Evolutionary conservation across 768 basidiomycete genomes (phyloP).

Genomic region (Cystobasidium onofrii): DNA sequence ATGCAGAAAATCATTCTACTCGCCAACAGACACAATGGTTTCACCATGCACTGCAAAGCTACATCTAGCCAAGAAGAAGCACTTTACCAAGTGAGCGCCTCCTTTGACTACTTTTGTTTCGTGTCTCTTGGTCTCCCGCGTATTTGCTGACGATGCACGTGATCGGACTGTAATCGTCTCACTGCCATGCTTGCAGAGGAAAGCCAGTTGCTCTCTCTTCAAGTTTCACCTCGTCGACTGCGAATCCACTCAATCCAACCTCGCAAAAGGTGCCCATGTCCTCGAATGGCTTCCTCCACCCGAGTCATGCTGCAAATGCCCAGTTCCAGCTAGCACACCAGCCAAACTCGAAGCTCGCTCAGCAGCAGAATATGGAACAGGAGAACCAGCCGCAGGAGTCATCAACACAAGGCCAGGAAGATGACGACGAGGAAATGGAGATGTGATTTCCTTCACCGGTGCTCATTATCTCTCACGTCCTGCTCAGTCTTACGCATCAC

Average conservation of each 20-base stretch:
- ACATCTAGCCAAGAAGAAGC: constrained; percentile 81
- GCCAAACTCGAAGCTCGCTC: not conserved
- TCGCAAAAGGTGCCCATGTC: constrained; percentile 6
- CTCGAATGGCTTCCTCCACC: constrained; percentile 22
- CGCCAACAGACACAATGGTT: constrained; percentile 90
- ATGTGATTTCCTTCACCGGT: not conserved
- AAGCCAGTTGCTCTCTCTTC: constrained; percentile 42
- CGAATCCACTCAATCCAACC: constrained; percentile 10
- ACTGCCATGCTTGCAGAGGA: constrained; percentile 35
- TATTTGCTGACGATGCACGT: not conserved
- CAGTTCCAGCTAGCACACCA: constrained; percentile 26
- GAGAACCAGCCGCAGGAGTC: not conserved
- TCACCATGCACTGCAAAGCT: constrained; percentile 90
- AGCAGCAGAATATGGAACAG: constrained; percentile 1
- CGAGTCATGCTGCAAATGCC: constrained; percentile 16
- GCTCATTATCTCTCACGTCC: not conserved
- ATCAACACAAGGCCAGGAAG: not conserved
- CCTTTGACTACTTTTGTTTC: not conserved
- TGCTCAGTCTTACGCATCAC: not conserved
- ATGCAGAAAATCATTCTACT: constrained; percentile 70
- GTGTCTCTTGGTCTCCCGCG: not conserved
- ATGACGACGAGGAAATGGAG: constrained; percentile 29
- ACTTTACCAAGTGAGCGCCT: constrained; percentile 69
- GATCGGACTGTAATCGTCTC: not conserved
- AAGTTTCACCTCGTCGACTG: constrained; percentile 35